A percentile compares a stretch with the other conserved stretches of the same genome.
phyloP scores from a whole-genome alignment of 208 protist genomes.

The Leishmania amazonensis region DNA sequence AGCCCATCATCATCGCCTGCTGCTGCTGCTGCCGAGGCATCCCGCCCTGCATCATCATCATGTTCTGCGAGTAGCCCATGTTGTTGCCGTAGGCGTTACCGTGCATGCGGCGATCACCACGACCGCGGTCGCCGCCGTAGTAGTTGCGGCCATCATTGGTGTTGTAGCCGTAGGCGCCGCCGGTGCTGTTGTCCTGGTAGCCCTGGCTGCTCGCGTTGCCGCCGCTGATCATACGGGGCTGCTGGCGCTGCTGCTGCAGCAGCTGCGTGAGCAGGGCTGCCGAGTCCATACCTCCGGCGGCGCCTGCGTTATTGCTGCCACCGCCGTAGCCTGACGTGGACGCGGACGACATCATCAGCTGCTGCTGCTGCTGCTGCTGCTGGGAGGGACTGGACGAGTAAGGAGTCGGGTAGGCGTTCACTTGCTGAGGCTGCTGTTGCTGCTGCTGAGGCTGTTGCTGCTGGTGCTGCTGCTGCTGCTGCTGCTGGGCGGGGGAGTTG shows the following conservation, averaged over 20 bases:
- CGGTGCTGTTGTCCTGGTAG: constrained; percentile 11
- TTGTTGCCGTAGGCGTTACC: constrained; percentile 20
- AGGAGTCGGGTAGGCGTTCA: constrained; percentile 10
- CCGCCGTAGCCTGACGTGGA: constrained; percentile 4
- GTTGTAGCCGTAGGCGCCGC: constrained; percentile 24
- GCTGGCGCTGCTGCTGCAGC: constrained; percentile 31
- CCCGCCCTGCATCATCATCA: constrained; percentile 26
- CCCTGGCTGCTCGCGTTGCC: constrained; percentile 24
- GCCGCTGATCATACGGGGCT: constrained; percentile 20
- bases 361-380: constrained; percentile 20
- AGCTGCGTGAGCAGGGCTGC: constrained; percentile 22
- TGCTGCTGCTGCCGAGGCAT: constrained; percentile 22
- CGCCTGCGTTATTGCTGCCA: constrained; percentile 6
- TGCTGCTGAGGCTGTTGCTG: constrained; percentile 19
- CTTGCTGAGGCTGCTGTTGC: constrained; percentile 21
- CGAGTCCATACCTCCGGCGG: constrained; percentile 17
- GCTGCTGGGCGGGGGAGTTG: constrained; percentile 36
- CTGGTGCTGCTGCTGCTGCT: constrained; percentile 30
- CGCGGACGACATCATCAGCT: constrained; percentile 12
- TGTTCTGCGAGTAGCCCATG: constrained; percentile 8
- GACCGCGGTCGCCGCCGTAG: constrained; percentile 12
- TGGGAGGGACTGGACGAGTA: constrained; percentile 18
- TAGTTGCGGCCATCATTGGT: constrained; percentile 22
- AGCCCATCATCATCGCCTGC: constrained; percentile 22
- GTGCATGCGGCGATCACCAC: constrained; percentile 18